Evolutionary conservation across 2,329 filamentous ascomycete species (phyloP).

Genomic region (Ascochyta fabae): DNA sequence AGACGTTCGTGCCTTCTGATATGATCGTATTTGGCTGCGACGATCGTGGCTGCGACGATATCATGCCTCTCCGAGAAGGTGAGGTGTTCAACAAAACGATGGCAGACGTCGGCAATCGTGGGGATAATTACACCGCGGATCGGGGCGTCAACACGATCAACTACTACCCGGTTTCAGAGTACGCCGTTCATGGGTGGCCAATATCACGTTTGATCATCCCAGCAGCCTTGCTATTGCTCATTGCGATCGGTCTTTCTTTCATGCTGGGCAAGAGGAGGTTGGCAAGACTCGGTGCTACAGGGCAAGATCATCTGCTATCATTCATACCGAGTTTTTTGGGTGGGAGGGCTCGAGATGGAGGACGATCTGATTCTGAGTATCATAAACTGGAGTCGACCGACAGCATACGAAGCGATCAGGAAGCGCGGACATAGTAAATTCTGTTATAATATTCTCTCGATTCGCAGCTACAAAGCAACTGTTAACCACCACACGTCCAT

Average conservation of each 20-base stretch:
- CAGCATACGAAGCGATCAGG: background rate
- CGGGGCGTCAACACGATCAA: conserved; percentile 8
- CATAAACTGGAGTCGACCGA: conserved; percentile 8
- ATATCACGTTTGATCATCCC: background rate
- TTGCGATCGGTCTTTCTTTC: background rate
- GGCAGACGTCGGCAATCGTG: conserved; percentile 7
- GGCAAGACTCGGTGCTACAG: background rate
- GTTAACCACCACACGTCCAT: background rate
- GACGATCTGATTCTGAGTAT: conserved; percentile 2
- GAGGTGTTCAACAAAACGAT: conserved; percentile 9
- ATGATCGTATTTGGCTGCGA: conserved; percentile 5
- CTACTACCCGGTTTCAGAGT: conserved; percentile 2
- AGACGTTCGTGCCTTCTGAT: conserved; percentile 14
- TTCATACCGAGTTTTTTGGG: background rate
- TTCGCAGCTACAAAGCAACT: background rate
- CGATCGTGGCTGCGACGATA: conserved; percentile 10
- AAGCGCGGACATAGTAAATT: background rate
- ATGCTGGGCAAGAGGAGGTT: conserved; percentile 10
- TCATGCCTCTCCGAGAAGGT: conserved; percentile 6
- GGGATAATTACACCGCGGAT: conserved; percentile 3
- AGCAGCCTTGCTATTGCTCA: background rate
- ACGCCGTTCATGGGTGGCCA: conserved; percentile 1
- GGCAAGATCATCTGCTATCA: background rate
- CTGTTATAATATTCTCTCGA: background rate
- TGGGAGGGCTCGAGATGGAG: background rate